Base-by-base conservation (phyloP, 1,139 yeast genomes). In the Lodderomyces elongisporus region DNA sequence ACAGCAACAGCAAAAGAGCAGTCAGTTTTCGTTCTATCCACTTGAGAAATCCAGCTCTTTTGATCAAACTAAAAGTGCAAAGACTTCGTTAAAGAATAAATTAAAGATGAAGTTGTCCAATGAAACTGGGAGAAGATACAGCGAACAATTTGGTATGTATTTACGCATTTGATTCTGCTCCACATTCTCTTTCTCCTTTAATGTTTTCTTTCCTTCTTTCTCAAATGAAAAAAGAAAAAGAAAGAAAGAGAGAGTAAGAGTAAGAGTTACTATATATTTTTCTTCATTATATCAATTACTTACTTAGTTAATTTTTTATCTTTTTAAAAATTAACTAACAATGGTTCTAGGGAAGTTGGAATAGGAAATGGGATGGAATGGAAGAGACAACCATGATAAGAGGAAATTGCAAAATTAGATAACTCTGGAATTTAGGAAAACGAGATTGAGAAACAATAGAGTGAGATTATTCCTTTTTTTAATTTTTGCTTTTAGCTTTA, bases 101-200 rank as follows among this genome's bases (percentile, higher is more conserved):
- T 34, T 36, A 22, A 41, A 37, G 14, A 32, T 32, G 29, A 51
- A 45, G 33, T 35, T 45, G 17, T 47, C 43, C 24, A 37, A 34
- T 33, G 34, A 37, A 30, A 44, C 42, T 15, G 14, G 14, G 14
- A 42, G 63, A 36, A 46, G 62, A 43, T 43, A 44, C 35, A 56
- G 60, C 32, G 62, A 58, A 34, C 54, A 54, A 39, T 50, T 62
- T 26, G 66, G 73, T 66, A 66, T 46, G 73, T 66, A 64, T 57
- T 8, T 10, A 20, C 12, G 10, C 10, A 24, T 24, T 18, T 18
- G 22, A 18, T 18, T 7, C 22, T 18, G 22, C 22, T 18, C 22
- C 22, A 7, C 10, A 18, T 18, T 18, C 7, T 18, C 10, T 18
- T 7, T 18, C 10, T 18, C 10, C 10, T 18, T 18, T 18, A 10